Percentiles rank a stretch among this genome's conserved stretches.
Conservation (phyloP, 179 eudicot genomes). For the Silene coronaria region DNA sequence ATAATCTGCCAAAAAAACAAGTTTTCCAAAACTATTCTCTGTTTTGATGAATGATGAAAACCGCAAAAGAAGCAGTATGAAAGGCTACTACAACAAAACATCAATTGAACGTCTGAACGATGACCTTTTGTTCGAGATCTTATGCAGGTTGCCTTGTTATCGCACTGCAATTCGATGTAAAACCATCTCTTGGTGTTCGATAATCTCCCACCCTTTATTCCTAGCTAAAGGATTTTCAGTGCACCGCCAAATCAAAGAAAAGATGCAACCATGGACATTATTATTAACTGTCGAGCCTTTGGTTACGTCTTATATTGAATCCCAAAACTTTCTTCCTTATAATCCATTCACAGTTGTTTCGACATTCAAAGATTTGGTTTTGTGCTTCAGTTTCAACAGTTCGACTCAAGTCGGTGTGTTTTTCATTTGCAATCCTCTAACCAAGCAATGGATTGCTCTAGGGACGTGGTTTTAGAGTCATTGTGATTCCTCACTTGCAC, state of each 20-base stretch:
- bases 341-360: background rate
- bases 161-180: background rate
- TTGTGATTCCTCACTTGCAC: background rate
- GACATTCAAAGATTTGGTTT: background rate
- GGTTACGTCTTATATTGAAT: too few relatives aligned
- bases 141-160: background rate
- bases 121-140: background rate
- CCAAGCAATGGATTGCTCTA: conserved; percentile 8
- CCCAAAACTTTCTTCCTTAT: background rate
- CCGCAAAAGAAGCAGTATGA: too few relatives aligned
- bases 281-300: background rate
- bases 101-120: background rate
- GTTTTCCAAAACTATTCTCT: too few relatives aligned
- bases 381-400: background rate
- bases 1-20: too few relatives aligned
- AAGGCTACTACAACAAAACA: too few relatives aligned
- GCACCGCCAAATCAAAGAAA: background rate
- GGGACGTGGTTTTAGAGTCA: background rate
- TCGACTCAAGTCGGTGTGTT: background rate
- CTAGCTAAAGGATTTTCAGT: background rate
- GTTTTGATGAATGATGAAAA: too few relatives aligned
- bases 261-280: background rate
- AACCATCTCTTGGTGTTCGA: background rate
- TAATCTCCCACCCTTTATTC: conserved; percentile 3
- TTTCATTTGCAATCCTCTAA: background rate